phyloP scores from a whole-genome alignment of 2,329 filamentous ascomycete species.

The Eutypella sp. region DNA sequence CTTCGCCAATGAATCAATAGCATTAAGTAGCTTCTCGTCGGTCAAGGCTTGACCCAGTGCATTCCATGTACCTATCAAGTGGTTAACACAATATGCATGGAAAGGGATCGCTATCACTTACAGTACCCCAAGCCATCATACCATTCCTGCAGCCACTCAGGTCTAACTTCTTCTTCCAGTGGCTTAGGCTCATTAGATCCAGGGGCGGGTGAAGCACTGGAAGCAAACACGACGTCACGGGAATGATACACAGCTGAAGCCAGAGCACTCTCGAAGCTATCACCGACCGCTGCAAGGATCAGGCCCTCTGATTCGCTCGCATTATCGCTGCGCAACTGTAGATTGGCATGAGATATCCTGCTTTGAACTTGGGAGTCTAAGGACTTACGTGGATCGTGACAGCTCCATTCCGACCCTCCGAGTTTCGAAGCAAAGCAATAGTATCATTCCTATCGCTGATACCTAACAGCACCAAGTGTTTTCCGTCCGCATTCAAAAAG shows the following conservation, averaged over 20 bases:
- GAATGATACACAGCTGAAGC: slow-evolving; percentile 84
- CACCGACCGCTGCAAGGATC: slow-evolving; percentile 66
- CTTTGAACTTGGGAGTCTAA: background rate
- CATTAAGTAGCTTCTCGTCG: slow-evolving; percentile 71
- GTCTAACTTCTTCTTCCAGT: slow-evolving; percentile 44
- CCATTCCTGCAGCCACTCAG: slow-evolving; percentile 78
- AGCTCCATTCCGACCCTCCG: slow-evolving; percentile 48
- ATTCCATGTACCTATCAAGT: slow-evolving; percentile 95
- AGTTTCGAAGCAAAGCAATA: slow-evolving; percentile 63
- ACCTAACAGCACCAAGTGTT: slow-evolving; percentile 72
- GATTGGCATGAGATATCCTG: slow-evolving; percentile 5
- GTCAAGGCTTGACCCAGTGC: slow-evolving; percentile 78
- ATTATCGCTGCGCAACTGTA: slow-evolving; percentile 62
- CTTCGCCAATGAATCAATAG: slow-evolving; percentile 65
- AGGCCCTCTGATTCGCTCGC: slow-evolving; percentile 47
- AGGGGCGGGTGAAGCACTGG: slow-evolving; percentile 38
- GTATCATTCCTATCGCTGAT: slow-evolving; percentile 71
- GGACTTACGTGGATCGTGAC: slow-evolving; percentile 60
- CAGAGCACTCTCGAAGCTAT: slow-evolving; percentile 69
- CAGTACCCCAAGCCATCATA: slow-evolving; percentile 92
- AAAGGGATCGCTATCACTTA: slow-evolving; percentile 21
- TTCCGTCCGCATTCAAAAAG: slow-evolving; percentile 67
- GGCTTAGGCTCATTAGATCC: slow-evolving; percentile 41
- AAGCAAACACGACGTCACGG: slow-evolving; percentile 54
- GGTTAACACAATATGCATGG: slow-evolving; percentile 3